A percentile compares a stretch with the other conserved stretches of the same genome.
phyloP scores from a whole-genome alignment of 2,329 filamentous ascomycete species.

The Stagonosporopsis chrysanthemi region DNA sequence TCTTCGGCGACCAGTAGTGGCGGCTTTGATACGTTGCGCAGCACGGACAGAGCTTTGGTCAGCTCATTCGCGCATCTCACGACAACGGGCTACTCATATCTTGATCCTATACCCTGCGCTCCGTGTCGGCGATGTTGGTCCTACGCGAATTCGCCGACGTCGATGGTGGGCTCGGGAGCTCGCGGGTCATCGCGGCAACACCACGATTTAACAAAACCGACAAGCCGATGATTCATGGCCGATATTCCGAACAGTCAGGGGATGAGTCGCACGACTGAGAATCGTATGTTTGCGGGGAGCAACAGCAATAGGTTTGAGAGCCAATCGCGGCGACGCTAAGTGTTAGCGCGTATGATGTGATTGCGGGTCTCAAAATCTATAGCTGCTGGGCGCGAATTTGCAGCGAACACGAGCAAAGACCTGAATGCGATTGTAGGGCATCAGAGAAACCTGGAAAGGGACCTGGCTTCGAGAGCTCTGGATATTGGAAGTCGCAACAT shows the following conservation, averaged over 20 bases:
- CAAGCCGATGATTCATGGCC: conserved; percentile 8
- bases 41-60: not conserved
- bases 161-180: not conserved
- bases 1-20: conserved; percentile 11
- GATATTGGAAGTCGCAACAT: not conserved
- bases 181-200: not conserved
- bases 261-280: conserved; percentile 3
- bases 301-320: not conserved
- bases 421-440: not conserved
- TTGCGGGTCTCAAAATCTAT: conserved; percentile 19
- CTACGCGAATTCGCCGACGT: conserved; percentile 9
- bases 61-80: not conserved
- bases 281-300: conserved; percentile 12
- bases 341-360: conserved; percentile 18
- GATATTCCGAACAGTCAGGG: conserved; percentile 14
- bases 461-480: not conserved
- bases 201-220: conserved; percentile 2
- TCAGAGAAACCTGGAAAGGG: not conserved
- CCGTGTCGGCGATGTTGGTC: conserved; percentile 12
- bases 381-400: conserved; percentile 7
- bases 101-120: not conserved
- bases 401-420: conserved; percentile 5
- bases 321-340: conserved; percentile 14
- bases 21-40: not conserved
- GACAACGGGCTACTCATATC: not conserved